phyloP scores from a whole-genome alignment of 768 basidiomycete species.

The Leccinum fibrillosum region DNA sequence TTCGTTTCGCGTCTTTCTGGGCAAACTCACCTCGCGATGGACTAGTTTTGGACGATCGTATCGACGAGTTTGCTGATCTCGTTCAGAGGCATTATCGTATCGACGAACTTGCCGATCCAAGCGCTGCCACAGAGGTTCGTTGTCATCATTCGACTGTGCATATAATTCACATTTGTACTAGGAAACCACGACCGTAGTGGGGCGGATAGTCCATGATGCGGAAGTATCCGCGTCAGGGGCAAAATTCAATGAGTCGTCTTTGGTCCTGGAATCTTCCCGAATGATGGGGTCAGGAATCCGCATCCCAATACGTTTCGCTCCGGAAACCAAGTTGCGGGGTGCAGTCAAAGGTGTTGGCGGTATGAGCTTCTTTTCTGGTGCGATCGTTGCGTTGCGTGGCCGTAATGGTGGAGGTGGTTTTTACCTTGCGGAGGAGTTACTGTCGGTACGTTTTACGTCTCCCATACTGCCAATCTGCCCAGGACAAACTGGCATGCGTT shows the following conservation, averaged over 20 bases:
- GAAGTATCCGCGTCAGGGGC: conserved; percentile 52
- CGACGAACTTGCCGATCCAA: conserved; percentile 75
- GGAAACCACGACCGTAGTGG: conserved; percentile 69
- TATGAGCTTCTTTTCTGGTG: conserved; percentile 83
- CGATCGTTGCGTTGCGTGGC: conserved; percentile 81
- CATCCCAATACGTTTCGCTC: conserved; percentile 69
- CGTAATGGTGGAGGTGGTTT: conserved; percentile 87
- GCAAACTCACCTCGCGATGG: background rate
- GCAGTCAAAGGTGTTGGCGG: conserved; percentile 58
- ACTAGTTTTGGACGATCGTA: conserved; percentile 78
- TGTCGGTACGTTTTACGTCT: background rate
- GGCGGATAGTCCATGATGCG: conserved; percentile 68
- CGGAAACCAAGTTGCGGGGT: conserved; percentile 62
- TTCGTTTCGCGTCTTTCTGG: background rate
- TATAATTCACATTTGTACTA: conserved; percentile 22
- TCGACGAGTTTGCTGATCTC: conserved; percentile 81
- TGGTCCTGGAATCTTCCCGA: conserved; percentile 83
- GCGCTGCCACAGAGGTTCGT: conserved; percentile 50
- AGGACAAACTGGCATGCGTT: background rate
- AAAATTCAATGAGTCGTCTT: conserved; percentile 71
- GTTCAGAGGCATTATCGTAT: conserved; percentile 68
- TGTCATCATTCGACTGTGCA: background rate
- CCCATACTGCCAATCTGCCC: background rate
- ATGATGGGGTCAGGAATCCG: conserved; percentile 63
- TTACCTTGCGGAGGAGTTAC: conserved; percentile 44